phyloP scores from a whole-genome alignment of 2,329 filamentous ascomycete genomes.

The Sporothrix brunneoviolacea region DNA sequence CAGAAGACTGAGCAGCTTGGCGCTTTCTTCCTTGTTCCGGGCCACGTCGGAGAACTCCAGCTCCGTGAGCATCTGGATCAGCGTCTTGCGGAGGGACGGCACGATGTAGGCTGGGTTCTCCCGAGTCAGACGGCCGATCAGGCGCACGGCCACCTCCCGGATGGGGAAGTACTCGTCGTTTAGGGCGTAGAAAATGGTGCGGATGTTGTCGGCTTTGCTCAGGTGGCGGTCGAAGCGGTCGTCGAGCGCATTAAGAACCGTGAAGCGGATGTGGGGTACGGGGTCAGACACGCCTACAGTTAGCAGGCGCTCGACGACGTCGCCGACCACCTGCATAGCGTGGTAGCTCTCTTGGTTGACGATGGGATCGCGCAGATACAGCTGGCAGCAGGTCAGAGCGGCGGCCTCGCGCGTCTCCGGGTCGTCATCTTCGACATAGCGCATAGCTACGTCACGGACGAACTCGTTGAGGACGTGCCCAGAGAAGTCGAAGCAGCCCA shows the following conservation, averaged over 20 bases:
- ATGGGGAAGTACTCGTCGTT: conserved; percentile 94
- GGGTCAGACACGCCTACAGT: conserved; percentile 92
- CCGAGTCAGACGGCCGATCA: conserved; percentile 85
- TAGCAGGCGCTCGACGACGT: conserved; percentile 93
- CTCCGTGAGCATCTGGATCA: conserved; percentile 93
- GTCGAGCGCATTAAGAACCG: conserved; percentile 83
- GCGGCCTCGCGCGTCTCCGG: conserved; percentile 89
- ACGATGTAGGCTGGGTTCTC: conserved; percentile 97
- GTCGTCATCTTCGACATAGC: conserved; percentile 95
- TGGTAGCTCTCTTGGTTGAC: conserved; percentile 97
- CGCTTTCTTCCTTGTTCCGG: conserved; percentile 92
- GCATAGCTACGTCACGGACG: conserved; percentile 94
- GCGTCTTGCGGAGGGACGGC: conserved; percentile 84
- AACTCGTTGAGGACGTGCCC: conserved; percentile 96
- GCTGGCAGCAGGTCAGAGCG: conserved; percentile 92
- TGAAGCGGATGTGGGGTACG: conserved; percentile 80
- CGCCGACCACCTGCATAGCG: conserved; percentile 91
- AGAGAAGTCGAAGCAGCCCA: conserved; percentile 96
- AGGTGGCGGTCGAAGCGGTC: conserved; percentile 92
- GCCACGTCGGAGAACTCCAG: conserved; percentile 93
- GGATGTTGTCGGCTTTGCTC: conserved; percentile 95
- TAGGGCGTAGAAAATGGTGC: conserved; percentile 87
- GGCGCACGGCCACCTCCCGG: conserved; percentile 88
- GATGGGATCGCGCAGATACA: conserved; percentile 94
- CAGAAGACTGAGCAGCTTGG: conserved; percentile 83